A percentile compares a stretch with the other conserved stretches of the same genome.
These are phyloP conservation scores for Moesziomyces parantarcticus DNA, from an alignment of 1,284 basidiomycete species.

Conservation along the genomic window DNA sequence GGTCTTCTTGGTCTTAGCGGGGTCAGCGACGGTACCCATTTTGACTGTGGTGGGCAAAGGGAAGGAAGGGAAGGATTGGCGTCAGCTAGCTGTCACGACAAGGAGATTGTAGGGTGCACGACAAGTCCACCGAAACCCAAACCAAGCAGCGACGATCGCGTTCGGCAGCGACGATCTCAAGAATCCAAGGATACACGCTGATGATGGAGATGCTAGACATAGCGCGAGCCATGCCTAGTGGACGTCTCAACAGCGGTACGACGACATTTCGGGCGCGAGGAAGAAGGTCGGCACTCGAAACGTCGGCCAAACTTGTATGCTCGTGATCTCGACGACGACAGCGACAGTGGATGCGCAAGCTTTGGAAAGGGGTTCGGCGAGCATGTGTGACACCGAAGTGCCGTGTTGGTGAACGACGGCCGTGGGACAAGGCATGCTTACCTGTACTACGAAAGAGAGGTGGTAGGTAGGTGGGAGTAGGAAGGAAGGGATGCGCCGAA, in stretches of 20 bases:
- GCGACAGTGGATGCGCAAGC: not conserved
- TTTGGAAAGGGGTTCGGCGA: not conserved
- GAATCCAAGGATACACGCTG: no score
- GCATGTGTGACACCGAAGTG: not conserved
- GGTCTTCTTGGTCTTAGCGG: conserved; percentile 60
- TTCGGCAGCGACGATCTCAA: no score
- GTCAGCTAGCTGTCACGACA: not conserved
- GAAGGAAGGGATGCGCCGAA: conserved; percentile 28
- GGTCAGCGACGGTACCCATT: conserved; percentile 61
- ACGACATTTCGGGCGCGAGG: no score
- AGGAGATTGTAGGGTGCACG: no score
- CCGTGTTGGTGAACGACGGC: not conserved
- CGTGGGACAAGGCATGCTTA: conserved; percentile 23
- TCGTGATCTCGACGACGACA: conserved; percentile 3
- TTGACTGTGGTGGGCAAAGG: conserved; percentile 29
- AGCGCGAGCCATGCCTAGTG: no score
- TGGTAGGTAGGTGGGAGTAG: conserved; percentile 45
- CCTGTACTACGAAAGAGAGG: conserved; percentile 43
- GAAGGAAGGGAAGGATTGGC: conserved; percentile 1
- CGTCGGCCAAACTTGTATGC: not conserved
- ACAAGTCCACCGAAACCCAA: no score
- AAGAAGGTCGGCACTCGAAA: not conserved
- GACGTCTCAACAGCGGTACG: no score
- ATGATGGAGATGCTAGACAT: no score
- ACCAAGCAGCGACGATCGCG: no score